Evolutionary conservation across 2,329 filamentous ascomycete species (phyloP).

Genomic region (Aspergillus pseudoviridinutans): DNA sequence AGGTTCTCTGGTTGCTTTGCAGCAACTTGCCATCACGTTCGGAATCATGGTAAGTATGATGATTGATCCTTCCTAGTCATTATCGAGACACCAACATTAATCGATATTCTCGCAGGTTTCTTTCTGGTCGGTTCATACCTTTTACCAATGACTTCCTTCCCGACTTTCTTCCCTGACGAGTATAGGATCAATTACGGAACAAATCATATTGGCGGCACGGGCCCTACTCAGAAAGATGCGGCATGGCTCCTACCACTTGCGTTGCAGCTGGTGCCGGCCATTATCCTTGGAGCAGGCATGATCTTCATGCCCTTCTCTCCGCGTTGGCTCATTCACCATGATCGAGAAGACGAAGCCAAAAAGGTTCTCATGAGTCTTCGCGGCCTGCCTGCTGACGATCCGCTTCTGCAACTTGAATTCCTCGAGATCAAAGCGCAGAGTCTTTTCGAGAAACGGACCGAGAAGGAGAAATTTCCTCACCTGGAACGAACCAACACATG

Average conservation of each 20-base stretch:
- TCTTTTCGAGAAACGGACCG: slow-evolving; percentile 67
- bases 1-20: neutral
- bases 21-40: slow-evolving; percentile 47
- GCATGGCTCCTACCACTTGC: slow-evolving; percentile 44
- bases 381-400: slow-evolving; percentile 56
- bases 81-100: neutral
- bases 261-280: slow-evolving; percentile 56
- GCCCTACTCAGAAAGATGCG: slow-evolving; percentile 40
- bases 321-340: slow-evolving; percentile 67
- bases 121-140: slow-evolving; percentile 27
- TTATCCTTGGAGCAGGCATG: slow-evolving; percentile 66
- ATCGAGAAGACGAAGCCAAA: slow-evolving; percentile 63
- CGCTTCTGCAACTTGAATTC: slow-evolving; percentile 69
- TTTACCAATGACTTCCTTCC: slow-evolving; percentile 8
- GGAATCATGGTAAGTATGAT: slow-evolving; percentile 61
- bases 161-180: slow-evolving; percentile 5
- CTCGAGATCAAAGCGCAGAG: slow-evolving; percentile 75
- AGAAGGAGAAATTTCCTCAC: slow-evolving; percentile 64
- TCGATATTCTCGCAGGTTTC: slow-evolving; percentile 4
- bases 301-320: slow-evolving; percentile 76
- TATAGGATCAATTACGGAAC: slow-evolving; percentile 35
- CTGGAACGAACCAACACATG: slow-evolving; percentile 56
- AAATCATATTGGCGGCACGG: slow-evolving; percentile 61
- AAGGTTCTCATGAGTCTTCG: slow-evolving; percentile 61
- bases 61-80: slow-evolving; percentile 1